Evolutionary conservation across 2,329 filamentous ascomycete genomes (phyloP), one percentile per base, ranked within the genome.

Genomic region (Ceratocystis cacaofunesta): DNA sequence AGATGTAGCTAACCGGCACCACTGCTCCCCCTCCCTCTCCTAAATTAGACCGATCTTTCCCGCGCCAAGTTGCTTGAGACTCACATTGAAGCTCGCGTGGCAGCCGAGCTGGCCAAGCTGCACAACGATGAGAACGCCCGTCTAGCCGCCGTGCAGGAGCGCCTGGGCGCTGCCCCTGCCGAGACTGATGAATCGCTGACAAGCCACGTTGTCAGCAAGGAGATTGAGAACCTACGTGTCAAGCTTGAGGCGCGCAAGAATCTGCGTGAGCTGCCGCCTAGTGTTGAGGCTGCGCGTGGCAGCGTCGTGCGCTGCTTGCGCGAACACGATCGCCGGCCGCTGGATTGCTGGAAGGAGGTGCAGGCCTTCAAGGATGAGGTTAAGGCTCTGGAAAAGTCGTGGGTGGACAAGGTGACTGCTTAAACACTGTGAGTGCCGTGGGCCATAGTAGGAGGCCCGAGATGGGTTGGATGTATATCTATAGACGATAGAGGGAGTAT

Each of bases 281-380:
- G 78, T 62, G 85, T 96, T 61, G 85, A 90, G 76, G 82, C 80
- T 73, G 89, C 91, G 22, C 87, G 90, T 75, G 79, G 83, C 70
- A 84, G 86, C 67, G 85, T 96, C 65, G 84, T 94, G 69, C 82
- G 83, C 71, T 97, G 92, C 75, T 79, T 97, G 79, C 80, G 88
- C 68, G 81, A 87, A 72, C 87, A 96, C 75, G 92, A 96, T 76
- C 82, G 90, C 69, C 83, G 90, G 75, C 92, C 92, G 74, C 79
- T 96, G 73, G 89, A 96, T 79, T 97, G 92, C 82, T 96, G 89
- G 88, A 82, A 86, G 76, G 91, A 96, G 82, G 90, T 96, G 28
- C 88, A 95, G 78, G 80, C 80, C 22, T 97, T 97, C 76, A 95
- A 92, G 83, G 82, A 83, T 71, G 90, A 95, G 80, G 92, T 97